Conservation (phyloP, 352 stramenopile species). For the Blastocystis sp. region DNA sequence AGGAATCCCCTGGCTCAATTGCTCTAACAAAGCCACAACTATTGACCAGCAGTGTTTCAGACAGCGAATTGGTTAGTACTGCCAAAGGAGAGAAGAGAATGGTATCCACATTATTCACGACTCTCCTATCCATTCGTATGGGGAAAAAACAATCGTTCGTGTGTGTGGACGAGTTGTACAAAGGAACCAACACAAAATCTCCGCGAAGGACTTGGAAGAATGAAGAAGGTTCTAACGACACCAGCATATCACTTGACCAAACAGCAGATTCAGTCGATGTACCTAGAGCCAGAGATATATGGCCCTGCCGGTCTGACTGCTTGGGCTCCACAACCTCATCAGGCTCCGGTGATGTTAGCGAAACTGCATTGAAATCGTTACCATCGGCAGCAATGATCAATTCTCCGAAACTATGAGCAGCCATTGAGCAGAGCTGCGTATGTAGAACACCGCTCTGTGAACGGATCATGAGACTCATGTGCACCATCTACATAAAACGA, state of each 20-base stretch:
- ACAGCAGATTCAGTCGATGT: not conserved
- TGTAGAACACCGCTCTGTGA: not conserved
- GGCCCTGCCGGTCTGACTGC: not conserved
- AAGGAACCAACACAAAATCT: not conserved
- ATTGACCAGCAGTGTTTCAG: not conserved
- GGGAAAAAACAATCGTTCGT: constrained; percentile 12
- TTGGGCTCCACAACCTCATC: not conserved
- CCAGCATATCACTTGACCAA: not conserved
- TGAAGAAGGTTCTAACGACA: not conserved
- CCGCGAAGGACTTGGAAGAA: not conserved
- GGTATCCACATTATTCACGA: not conserved
- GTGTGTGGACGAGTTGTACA: not conserved
- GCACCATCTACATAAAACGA: not conserved
- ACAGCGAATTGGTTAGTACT: not conserved
- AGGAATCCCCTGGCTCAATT: not conserved
- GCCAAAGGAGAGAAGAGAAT: not conserved
- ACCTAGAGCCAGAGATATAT: not conserved
- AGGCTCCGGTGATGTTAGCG: not conserved
- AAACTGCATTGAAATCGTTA: not conserved
- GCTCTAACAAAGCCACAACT: not conserved
- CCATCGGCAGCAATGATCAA: not conserved
- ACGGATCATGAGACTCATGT: not conserved
- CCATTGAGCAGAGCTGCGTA: not conserved
- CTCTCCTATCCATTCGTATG: not conserved
- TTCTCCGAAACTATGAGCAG: not conserved